These are phyloP conservation scores for Euphrasia confusa DNA, from an alignment of 257 asterid genomes.

Conservation along the genomic window DNA sequence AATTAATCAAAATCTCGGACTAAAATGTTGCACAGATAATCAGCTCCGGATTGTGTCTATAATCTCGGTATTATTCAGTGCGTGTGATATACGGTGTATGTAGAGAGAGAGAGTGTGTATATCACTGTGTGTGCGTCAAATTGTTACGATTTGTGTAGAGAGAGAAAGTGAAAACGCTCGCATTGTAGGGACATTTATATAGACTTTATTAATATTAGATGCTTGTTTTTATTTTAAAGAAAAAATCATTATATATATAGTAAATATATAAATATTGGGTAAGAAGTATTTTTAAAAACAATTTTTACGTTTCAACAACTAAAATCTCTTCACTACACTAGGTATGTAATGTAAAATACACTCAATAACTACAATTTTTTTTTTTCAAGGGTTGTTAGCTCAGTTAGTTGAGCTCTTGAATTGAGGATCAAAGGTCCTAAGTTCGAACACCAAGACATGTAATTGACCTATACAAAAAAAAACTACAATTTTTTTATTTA, in stretches of 20 bases:
- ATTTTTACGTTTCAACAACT: no score
- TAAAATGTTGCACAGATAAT: conserved; percentile 22
- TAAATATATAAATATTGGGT: neutral
- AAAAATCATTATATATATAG: neutral
- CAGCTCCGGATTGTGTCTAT: conserved; percentile 21
- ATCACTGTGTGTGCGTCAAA: conserved; percentile 25
- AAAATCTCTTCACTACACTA: no score
- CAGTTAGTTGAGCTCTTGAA: no score
- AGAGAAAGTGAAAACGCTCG: conserved; percentile 24
- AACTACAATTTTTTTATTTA: no score
- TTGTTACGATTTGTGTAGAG: conserved; percentile 25
- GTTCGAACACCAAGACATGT: no score
- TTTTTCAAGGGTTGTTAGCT: no score
- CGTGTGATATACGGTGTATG: conserved; percentile 5
- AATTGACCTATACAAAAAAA: no score
- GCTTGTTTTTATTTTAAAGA: neutral
- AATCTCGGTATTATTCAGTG: neutral
- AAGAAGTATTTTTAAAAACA: neutral
- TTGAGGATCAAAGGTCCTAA: no score
- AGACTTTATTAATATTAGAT: neutral
- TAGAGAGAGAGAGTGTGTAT: conserved; percentile 16
- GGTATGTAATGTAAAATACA: no score
- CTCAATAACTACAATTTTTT: no score
- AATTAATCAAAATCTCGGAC: conserved; percentile 25
- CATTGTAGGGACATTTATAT: neutral